phyloP scores from a whole-genome alignment of 768 basidiomycete species.

The Chlorophyllum brunneum region DNA sequence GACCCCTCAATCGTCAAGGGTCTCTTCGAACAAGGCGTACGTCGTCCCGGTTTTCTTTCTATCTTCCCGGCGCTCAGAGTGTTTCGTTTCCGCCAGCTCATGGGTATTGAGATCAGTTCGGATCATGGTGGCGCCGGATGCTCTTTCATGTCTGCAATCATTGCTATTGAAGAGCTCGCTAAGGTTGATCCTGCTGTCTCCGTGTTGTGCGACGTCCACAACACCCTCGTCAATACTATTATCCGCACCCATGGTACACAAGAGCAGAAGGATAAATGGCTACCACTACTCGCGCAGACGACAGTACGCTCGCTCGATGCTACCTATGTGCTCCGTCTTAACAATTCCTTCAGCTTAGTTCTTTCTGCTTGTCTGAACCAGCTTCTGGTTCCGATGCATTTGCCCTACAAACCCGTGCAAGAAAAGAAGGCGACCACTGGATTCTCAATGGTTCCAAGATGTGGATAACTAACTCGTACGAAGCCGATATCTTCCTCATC shows the following conservation, averaged over 20 bases:
- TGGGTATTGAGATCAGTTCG: slow-evolving; percentile 92
- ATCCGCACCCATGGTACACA: slow-evolving; percentile 81
- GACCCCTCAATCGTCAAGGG: slow-evolving; percentile 82
- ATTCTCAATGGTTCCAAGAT: slow-evolving; percentile 96
- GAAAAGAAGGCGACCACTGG: slow-evolving; percentile 82
- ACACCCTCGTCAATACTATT: slow-evolving; percentile 96
- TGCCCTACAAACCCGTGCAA: slow-evolving; percentile 90
- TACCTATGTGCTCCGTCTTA: too few relatives aligned
- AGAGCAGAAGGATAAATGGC: slow-evolving; percentile 83
- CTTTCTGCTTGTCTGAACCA: slow-evolving; percentile 92
- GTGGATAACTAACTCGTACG: slow-evolving; percentile 97
- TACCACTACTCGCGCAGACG: slow-evolving; percentile 75
- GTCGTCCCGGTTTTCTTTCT: slow-evolving; percentile 22
- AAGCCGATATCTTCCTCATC: slow-evolving; percentile 89
- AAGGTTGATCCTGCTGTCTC: slow-evolving; percentile 96
- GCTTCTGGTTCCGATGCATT: slow-evolving; percentile 97
- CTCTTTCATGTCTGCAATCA: slow-evolving; percentile 93
- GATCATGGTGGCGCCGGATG: slow-evolving; percentile 85
- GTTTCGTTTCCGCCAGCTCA: slow-evolving; percentile 52
- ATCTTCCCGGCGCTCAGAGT: slow-evolving; percentile 6
- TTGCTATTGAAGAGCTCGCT: slow-evolving; percentile 96
- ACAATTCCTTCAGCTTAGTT: slow-evolving; percentile 92
- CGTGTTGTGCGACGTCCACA: slow-evolving; percentile 96
- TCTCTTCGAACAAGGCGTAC: slow-evolving; percentile 91
- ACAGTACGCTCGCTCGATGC: slow-evolving; percentile 45